Base-by-base conservation (phyloP, 2,329 filamentous ascomycete genomes). In the Monilinia aucupariae region DNA sequence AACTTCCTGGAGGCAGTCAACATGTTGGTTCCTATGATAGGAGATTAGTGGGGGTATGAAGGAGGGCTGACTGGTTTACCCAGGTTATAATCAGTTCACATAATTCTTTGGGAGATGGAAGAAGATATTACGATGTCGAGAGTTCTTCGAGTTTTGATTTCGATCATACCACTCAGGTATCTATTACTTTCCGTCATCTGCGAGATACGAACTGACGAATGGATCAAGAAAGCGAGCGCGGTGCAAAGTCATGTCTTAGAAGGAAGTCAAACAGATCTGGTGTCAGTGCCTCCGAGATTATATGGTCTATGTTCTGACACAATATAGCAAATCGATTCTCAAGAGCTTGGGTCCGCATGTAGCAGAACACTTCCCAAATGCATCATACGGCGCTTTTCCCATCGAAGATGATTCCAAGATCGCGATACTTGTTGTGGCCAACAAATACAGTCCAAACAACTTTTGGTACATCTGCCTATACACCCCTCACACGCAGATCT, bases 371-470 rank as follows among this genome's bases (percentile, higher is more conserved):
- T 99, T 92, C 75, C 86, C 91, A 12, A 88, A 85, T 71, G 89
- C 88, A 60, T 86, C 89, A 15, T 88, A 89, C 69, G 91, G 92
- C 68, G 90, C 91, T 55, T 97, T 90, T 75, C 91, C 93, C 13
- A 86, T 85, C 69, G 85, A 91, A 70, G 81, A 88, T 67, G 90
- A 93, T 75, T 83, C 84, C 34, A 85, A 87, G 70, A 77, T 97
- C 65, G 91, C 92, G 54, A 81, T 97, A 67, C 77, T 96, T 61
- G 85, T 96, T 58, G 92, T 96, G 55, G 90, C 92, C 63, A 97
- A 94, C 81, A 97, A 97, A 77, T 97, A 97, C 80, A 96, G 90
- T 72, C 94, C 96, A 9, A 91, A 92, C 75, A 99, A 99, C 82
- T 99, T 92, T 82, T 97, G 94, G 92, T 92, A 79, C 49, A 78